Percentiles rank a stretch among this genome's conserved stretches.
Evolutionary conservation across 192 early-diverging fungal genomes (phyloP).

Genomic region (Coemansia sp.): DNA sequence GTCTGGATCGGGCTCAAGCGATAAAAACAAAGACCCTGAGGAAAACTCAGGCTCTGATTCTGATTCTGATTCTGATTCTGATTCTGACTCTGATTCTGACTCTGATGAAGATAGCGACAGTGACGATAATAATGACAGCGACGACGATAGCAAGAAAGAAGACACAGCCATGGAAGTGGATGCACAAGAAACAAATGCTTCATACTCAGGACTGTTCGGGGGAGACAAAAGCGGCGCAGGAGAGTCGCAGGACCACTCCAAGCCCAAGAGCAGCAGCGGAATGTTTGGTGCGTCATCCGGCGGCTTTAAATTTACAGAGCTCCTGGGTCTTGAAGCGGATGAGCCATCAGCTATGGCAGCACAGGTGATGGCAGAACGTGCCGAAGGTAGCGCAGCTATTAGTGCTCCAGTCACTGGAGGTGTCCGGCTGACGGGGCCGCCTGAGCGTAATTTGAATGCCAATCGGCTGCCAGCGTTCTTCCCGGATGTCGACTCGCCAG

Average conservation of each 20-base stretch:
- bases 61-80: constrained; percentile 2
- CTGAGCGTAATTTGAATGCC: constrained; percentile 49
- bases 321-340: constrained; percentile 47
- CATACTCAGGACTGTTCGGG: not conserved
- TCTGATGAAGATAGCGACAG: constrained; percentile 10
- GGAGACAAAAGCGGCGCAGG: not conserved
- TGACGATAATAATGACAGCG: not conserved
- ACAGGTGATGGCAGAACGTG: not conserved
- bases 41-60: constrained; percentile 12
- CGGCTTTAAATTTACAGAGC: constrained; percentile 41
- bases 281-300: constrained; percentile 18
- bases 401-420: constrained; percentile 40
- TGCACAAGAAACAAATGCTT: not conserved
- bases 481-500: constrained; percentile 36
- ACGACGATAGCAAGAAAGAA: not conserved
- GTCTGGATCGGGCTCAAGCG: constrained; percentile 11
- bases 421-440: constrained; percentile 14
- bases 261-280: constrained; percentile 9
- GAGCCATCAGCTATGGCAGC: constrained; percentile 33
- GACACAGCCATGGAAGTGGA: constrained; percentile 40
- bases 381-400: constrained; percentile 6
- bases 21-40: constrained; percentile 10
- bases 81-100: constrained; percentile 7
- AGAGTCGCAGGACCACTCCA: not conserved
- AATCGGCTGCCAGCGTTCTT: constrained; percentile 51